Conservation (phyloP, 306 rosid genomes). For the Lithocarpus polystachyus region DNA sequence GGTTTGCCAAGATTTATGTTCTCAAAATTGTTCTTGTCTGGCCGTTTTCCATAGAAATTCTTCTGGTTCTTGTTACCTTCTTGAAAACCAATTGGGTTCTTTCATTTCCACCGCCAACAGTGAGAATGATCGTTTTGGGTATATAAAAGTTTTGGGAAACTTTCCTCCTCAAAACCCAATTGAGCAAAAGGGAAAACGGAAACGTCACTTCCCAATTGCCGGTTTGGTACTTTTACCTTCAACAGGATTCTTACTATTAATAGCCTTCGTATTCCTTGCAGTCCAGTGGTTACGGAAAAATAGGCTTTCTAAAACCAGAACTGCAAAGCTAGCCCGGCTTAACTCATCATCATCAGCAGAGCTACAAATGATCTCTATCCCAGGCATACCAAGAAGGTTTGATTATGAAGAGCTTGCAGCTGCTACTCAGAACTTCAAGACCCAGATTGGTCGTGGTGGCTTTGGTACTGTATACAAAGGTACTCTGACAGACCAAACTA, state of each 20-base stretch:
- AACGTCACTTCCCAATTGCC: slow-evolving; percentile 44
- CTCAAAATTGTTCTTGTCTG: slow-evolving; percentile 65
- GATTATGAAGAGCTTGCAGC: slow-evolving; percentile 58
- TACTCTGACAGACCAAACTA: too few relatives aligned
- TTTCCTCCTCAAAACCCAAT: neutral
- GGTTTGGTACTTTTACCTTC: slow-evolving; percentile 64
- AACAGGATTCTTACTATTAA: slow-evolving; percentile 43
- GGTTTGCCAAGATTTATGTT: slow-evolving; percentile 61
- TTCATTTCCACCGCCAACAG: slow-evolving; percentile 27
- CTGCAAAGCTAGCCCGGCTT: slow-evolving; percentile 39
- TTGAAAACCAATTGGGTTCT: slow-evolving; percentile 66
- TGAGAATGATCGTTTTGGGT: slow-evolving; percentile 42
- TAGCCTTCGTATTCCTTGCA: slow-evolving; percentile 32
- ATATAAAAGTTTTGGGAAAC: slow-evolving; percentile 42
- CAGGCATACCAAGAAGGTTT: slow-evolving; percentile 74
- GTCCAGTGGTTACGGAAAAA: slow-evolving; percentile 44
- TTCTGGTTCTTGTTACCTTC: slow-evolving; percentile 61
- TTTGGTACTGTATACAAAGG: too few relatives aligned
- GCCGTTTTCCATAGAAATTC: slow-evolving; percentile 57
- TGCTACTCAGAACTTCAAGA: slow-evolving; percentile 71
- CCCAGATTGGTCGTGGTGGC: slow-evolving; percentile 27
- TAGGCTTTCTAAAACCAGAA: slow-evolving; percentile 27
- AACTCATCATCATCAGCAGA: slow-evolving; percentile 53
- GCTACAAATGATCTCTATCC: slow-evolving; percentile 27
- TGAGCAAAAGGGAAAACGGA: neutral